Conservation (phyloP, 2,329 filamentous ascomycete species). For the Monilinia laxa region DNA sequence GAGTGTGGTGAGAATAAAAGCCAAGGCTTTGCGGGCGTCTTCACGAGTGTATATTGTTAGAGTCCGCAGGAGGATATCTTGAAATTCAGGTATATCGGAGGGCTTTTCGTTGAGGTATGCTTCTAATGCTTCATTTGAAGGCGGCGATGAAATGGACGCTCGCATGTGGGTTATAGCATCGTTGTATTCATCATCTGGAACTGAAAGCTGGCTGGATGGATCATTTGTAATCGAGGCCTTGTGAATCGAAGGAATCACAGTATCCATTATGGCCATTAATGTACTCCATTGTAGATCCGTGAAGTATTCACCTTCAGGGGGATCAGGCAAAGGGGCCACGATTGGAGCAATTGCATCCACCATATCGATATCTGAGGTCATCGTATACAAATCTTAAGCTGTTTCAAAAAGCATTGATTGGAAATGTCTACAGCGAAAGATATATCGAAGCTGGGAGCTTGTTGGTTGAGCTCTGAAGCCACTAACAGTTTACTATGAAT, state of each 20-base stretch:
- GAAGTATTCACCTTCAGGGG: slow-evolving; percentile 44
- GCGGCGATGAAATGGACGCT: slow-evolving; percentile 43
- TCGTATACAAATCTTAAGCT: neutral
- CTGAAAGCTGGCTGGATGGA: slow-evolving; percentile 42
- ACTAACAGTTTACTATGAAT: neutral
- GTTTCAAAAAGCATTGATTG: neutral
- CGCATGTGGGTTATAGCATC: slow-evolving; percentile 45
- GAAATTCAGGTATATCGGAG: slow-evolving; percentile 53
- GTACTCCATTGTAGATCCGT: slow-evolving; percentile 54
- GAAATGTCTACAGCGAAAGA: neutral
- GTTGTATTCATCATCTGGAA: slow-evolving; percentile 53
- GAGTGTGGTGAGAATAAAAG: slow-evolving; percentile 36
- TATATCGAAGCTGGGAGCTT: neutral
- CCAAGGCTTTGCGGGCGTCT: slow-evolving; percentile 35
- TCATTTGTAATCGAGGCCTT: slow-evolving; percentile 36
- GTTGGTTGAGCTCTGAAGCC: neutral
- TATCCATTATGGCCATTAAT: slow-evolving; percentile 55
- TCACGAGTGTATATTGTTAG: slow-evolving; percentile 40
- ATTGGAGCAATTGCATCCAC: slow-evolving; percentile 27
- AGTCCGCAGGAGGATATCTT: slow-evolving; percentile 48
- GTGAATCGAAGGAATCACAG: slow-evolving; percentile 59
- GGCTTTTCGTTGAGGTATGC: slow-evolving; percentile 55
- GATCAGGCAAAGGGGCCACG: slow-evolving; percentile 34
- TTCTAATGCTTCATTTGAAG: slow-evolving; percentile 47
- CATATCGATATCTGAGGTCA: slow-evolving; percentile 17